Evolutionary conservation across 1,284 basidiomycete genomes (phyloP).

Genomic region (Fomitopsis pinicola): DNA sequence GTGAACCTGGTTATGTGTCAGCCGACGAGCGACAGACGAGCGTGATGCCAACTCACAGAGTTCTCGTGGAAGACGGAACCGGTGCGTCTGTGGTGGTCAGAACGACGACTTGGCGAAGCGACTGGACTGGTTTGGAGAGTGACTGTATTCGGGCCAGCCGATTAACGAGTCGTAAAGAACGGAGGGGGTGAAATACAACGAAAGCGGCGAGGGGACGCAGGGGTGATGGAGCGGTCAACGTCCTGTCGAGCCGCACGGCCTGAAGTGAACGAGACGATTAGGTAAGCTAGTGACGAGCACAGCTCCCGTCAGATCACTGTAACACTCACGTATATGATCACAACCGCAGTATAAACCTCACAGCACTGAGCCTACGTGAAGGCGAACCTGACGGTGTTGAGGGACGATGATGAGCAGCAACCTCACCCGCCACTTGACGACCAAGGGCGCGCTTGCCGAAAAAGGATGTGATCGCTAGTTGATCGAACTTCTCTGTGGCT

Average conservation of each 20-base stretch:
- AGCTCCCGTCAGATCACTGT: background rate
- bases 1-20: background rate
- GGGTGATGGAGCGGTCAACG: slow-evolving; percentile 10
- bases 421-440: background rate
- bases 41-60: background rate
- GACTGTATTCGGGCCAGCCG: slow-evolving; percentile 22
- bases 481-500: background rate
- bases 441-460: background rate
- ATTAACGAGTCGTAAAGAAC: slow-evolving; percentile 13
- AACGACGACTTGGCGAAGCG: slow-evolving; percentile 6
- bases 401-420: background rate
- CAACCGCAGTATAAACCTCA: background rate
- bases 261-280: background rate
- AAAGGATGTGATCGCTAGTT: background rate
- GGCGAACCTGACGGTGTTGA: background rate
- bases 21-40: background rate
- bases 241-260: slow-evolving; percentile 2
- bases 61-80: background rate
- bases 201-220: slow-evolving; percentile 14
- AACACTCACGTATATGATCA: background rate
- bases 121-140: slow-evolving; percentile 4
- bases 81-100: background rate
- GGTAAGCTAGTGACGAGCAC: slow-evolving; percentile 6
- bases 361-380: background rate
- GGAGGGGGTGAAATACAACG: slow-evolving; percentile 7